Evolutionary conservation across 1,139 yeast genomes (phyloP).

Genomic region (Magnusiomyces starmeri): DNA sequence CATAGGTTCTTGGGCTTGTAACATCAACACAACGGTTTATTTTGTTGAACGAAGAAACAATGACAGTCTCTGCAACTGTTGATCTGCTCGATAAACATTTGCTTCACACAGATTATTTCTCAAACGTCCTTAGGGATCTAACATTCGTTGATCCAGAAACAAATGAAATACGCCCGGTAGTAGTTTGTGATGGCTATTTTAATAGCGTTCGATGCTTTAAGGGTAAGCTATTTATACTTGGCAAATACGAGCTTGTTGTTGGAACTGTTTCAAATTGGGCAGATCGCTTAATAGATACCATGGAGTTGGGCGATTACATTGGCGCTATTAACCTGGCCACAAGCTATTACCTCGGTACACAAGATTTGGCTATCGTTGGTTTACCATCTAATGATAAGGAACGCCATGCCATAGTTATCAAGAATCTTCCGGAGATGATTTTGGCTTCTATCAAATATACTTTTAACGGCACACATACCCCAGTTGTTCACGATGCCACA

Average conservation of each 20-base stretch:
- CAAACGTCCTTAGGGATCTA: constrained; percentile 24
- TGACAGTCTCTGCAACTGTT: constrained; percentile 36
- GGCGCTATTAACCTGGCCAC: constrained; percentile 52
- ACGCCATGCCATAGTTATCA: constrained; percentile 45
- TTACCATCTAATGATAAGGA: constrained; percentile 43
- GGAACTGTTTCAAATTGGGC: constrained; percentile 72
- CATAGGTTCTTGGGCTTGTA: constrained; percentile 45
- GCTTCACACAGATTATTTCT: constrained; percentile 37
- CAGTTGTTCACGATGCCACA: constrained; percentile 5
- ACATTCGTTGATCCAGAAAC: constrained; percentile 18
- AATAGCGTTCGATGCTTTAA: constrained; percentile 38
- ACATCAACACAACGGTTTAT: constrained; percentile 44
- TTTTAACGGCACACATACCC: constrained; percentile 23
- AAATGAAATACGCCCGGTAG: constrained; percentile 20
- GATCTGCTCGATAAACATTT: constrained; percentile 44
- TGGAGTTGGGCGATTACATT: constrained; percentile 45
- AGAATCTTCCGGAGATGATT: constrained; percentile 52
- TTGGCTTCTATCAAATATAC: constrained; percentile 44
- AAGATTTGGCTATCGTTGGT: constrained; percentile 44
- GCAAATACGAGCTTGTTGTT: constrained; percentile 43
- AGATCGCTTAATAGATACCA: constrained; percentile 46
- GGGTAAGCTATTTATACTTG: constrained; percentile 44
- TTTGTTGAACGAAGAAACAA: constrained; percentile 36
- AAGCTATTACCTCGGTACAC: constrained; percentile 45
- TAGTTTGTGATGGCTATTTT: constrained; percentile 33